Evolutionary conservation across 2,329 filamentous ascomycete species (phyloP).

Genomic region (Aspergillus sp.): DNA sequence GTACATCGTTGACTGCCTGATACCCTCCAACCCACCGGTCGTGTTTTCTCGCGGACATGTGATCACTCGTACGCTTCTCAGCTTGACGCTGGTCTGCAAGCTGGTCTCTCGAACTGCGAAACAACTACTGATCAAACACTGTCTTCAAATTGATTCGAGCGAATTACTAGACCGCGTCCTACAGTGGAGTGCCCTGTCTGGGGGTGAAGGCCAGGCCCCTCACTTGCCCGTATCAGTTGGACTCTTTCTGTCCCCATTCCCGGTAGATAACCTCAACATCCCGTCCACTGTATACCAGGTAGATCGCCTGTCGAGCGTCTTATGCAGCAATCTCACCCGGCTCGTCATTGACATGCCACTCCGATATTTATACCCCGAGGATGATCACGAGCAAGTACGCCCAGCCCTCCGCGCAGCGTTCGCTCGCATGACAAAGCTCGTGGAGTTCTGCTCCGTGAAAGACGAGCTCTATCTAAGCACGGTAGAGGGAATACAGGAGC

Average conservation of each 20-base stretch:
- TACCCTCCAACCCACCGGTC: constrained; percentile 7
- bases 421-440: constrained; percentile 11
- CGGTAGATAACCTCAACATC: constrained; percentile 4
- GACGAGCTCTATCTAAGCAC: constrained; percentile 16
- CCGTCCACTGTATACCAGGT: constrained; percentile 4
- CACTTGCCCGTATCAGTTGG: not conserved
- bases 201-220: not conserved
- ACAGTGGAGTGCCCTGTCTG: not conserved
- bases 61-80: constrained; percentile 14
- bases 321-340: constrained; percentile 1
- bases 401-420: constrained; percentile 12
- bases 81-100: constrained; percentile 11
- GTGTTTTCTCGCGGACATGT: constrained; percentile 5
- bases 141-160: constrained; percentile 8
- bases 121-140: constrained; percentile 14
- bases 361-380: constrained; percentile 9
- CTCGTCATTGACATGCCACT: constrained; percentile 16
- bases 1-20: constrained; percentile 14
- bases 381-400: constrained; percentile 4
- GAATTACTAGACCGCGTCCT: not conserved
- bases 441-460: constrained; percentile 14
- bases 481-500: constrained; percentile 2
- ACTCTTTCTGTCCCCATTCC: constrained; percentile 14
- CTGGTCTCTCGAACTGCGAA: constrained; percentile 13
- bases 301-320: constrained; percentile 1